Evolutionary conservation across 768 basidiomycete species (phyloP).

Genomic region (Neoboletus magnificus): DNA sequence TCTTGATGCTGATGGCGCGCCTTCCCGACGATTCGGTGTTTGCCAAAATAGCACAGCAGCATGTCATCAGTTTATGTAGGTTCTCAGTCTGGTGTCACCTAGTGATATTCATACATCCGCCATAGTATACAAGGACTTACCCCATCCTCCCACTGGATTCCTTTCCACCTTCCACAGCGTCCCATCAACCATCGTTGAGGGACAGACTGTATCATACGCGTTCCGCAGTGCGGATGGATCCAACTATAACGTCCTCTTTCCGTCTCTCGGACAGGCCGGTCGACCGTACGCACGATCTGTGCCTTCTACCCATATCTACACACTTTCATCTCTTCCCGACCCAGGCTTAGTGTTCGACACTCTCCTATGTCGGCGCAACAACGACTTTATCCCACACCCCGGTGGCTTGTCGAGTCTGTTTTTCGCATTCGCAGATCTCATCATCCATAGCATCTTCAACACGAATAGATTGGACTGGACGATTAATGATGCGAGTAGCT

Average conservation of each 20-base stretch:
- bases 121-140: slow-evolving; percentile 75
- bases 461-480: slow-evolving; percentile 45
- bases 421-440: slow-evolving; percentile 75
- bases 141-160: slow-evolving; percentile 65
- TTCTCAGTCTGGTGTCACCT: slow-evolving; percentile 7
- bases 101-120: not conserved
- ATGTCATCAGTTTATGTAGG: slow-evolving; percentile 56
- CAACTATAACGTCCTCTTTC: slow-evolving; percentile 53
- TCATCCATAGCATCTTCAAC: slow-evolving; percentile 73
- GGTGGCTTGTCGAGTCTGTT: slow-evolving; percentile 70
- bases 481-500: slow-evolving; percentile 65
- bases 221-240: slow-evolving; percentile 61
- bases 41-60: slow-evolving; percentile 42
- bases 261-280: slow-evolving; percentile 56
- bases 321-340: slow-evolving; percentile 54
- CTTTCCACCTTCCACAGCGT: slow-evolving; percentile 28
- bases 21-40: slow-evolving; percentile 32
- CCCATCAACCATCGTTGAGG: not conserved
- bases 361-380: slow-evolving; percentile 44
- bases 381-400: slow-evolving; percentile 51
- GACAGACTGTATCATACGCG: slow-evolving; percentile 40
- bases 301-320: slow-evolving; percentile 42
- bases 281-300: slow-evolving; percentile 69
- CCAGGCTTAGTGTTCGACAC: slow-evolving; percentile 68
- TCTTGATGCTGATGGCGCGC: slow-evolving; percentile 58